Conservation (phyloP, 108 stramenopile genomes). For the Discostella pseudostelligera region DNA sequence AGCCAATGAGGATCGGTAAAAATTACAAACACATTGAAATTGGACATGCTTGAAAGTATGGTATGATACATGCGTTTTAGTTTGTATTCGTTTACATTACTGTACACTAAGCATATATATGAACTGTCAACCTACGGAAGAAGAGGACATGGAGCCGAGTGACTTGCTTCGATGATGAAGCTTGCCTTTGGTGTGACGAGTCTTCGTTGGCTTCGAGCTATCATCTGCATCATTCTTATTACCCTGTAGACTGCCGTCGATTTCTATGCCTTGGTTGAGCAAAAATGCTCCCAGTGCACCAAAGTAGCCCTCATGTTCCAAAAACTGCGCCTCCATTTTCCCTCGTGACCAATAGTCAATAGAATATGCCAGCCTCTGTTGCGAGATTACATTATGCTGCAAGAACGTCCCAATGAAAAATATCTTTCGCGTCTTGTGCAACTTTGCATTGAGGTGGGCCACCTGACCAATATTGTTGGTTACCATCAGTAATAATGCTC, state of each 20-base stretch:
- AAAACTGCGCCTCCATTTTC: slow-evolving; percentile 95
- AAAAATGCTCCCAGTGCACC: slow-evolving; percentile 92
- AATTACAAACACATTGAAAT: too few species aligned
- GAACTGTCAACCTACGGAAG: not conserved
- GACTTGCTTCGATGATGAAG: slow-evolving; percentile 35
- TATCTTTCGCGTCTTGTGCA: slow-evolving; percentile 84
- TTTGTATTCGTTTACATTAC: not conserved
- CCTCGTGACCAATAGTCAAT: slow-evolving; percentile 97
- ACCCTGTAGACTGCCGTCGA: slow-evolving; percentile 12
- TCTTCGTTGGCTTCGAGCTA: slow-evolving; percentile 19
- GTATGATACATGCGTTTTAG: not conserved
- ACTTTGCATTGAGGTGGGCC: slow-evolving; percentile 92
- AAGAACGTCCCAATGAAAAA: slow-evolving; percentile 98
- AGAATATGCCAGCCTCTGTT: slow-evolving; percentile 87
- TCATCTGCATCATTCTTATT: slow-evolving; percentile 7
- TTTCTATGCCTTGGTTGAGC: slow-evolving; percentile 63
- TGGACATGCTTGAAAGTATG: too few species aligned
- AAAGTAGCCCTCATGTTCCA: slow-evolving; percentile 95
- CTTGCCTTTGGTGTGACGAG: not conserved
- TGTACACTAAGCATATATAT: not conserved
- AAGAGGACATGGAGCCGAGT: slow-evolving; percentile 13
- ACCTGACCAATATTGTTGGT: slow-evolving; percentile 99
- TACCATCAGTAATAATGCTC: slow-evolving; percentile 95
- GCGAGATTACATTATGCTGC: slow-evolving; percentile 90
- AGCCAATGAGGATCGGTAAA: too few species aligned